These are phyloP conservation scores for Cercospora sojina DNA, from an alignment of 2,329 filamentous ascomycete genomes.

Conservation along the genomic window DNA sequence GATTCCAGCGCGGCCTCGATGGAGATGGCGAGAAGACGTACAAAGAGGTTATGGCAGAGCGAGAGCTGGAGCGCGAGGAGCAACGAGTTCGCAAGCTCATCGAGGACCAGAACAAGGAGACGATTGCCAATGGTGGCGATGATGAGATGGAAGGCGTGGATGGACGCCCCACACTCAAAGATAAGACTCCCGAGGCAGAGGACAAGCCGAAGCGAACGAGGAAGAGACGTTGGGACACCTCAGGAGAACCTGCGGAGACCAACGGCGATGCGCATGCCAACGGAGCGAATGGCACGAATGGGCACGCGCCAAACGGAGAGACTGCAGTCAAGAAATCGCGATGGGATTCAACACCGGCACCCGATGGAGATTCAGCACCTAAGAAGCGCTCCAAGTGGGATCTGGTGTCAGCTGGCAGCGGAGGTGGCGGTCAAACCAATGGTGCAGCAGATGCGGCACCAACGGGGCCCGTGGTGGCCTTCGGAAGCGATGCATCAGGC, in stretches of 20 bases:
- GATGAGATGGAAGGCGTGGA: conserved; percentile 59
- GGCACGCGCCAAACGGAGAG: conserved; percentile 30
- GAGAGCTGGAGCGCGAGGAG: conserved; percentile 91
- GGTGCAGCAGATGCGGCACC: conserved; percentile 53
- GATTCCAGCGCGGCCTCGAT: conserved; percentile 83
- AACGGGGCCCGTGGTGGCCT: conserved; percentile 49
- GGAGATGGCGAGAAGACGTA: conserved; percentile 72
- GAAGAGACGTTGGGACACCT: conserved; percentile 91
- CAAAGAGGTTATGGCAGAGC: conserved; percentile 83
- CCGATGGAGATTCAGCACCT: conserved; percentile 54
- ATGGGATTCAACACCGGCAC: conserved; percentile 75
- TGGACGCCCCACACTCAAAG: conserved; percentile 71
- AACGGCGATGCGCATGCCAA: conserved; percentile 22
- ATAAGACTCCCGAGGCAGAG: conserved; percentile 41
- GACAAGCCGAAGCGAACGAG: conserved; percentile 64
- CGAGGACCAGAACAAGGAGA: conserved; percentile 68
- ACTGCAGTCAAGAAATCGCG: conserved; percentile 65
- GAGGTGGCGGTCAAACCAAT: conserved; percentile 73
- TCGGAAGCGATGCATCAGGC: conserved; percentile 76
- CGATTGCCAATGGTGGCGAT: conserved; percentile 68
- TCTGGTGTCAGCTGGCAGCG: conserved; percentile 68
- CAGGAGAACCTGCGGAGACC: conserved; percentile 43
- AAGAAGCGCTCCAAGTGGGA: conserved; percentile 89
- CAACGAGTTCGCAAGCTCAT: conserved; percentile 79
- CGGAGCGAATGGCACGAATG: conserved; percentile 16